Evolutionary conservation across 169 alveolate genomes (phyloP).

Genomic region (Perkinsus olseni): DNA sequence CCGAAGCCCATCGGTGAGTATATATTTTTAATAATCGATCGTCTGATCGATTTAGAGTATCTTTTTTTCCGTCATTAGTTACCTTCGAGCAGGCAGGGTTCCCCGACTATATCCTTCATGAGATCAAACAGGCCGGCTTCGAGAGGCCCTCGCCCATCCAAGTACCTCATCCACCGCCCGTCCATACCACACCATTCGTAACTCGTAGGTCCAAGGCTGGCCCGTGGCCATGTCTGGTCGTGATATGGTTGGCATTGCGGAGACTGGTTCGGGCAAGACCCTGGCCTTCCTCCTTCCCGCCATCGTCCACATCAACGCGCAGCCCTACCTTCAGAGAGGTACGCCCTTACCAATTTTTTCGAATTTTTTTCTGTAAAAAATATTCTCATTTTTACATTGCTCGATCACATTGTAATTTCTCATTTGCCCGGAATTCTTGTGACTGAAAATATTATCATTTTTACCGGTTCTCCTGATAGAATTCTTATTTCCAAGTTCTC

Average conservation of each 20-base stretch:
- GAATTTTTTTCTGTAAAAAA: no score
- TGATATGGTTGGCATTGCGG: conserved; percentile 95
- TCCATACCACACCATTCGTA: conserved; percentile 13
- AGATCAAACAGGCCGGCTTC: conserved; percentile 4
- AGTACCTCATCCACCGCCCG: background rate
- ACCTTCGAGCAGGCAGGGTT: conserved; percentile 73
- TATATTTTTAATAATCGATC: background rate
- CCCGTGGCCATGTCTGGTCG: conserved; percentile 87
- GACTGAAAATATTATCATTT: background rate
- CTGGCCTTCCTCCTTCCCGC: conserved; percentile 92
- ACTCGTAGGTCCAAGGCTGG: conserved; percentile 55
- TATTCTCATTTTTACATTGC: background rate
- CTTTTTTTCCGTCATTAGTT: conserved; percentile 16
- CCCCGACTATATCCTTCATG: conserved; percentile 47
- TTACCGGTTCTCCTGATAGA: no score
- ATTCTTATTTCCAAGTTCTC: no score
- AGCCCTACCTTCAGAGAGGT: conserved; percentile 45
- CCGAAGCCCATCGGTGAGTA: conserved; percentile 75
- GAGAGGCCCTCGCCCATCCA: conserved; percentile 6
- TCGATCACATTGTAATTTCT: no score
- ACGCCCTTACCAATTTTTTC: background rate
- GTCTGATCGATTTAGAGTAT: background rate
- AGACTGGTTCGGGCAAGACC: conserved; percentile 99
- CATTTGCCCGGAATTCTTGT: no score
- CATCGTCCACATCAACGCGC: conserved; percentile 83